Percentiles rank a stretch among this genome's conserved stretches.
Evolutionary conservation across 805 yeast genomes (phyloP).

Genomic region (Tetrapisispora iriomotensis): DNA sequence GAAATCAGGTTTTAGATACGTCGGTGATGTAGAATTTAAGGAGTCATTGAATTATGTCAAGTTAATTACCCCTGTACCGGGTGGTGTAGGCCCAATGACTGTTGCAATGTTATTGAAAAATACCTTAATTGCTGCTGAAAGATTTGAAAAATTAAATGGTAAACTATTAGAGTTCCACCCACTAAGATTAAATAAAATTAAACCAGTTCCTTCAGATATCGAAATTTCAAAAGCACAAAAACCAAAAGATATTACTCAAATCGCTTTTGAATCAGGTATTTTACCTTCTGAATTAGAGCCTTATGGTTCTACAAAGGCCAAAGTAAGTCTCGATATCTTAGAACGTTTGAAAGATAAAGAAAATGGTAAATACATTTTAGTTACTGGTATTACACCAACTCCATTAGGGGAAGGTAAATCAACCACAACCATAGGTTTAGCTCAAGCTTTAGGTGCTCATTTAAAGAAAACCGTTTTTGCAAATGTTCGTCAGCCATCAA

Average conservation of each 20-base stretch:
- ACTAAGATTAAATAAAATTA: slow-evolving; percentile 43
- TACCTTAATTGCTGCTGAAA: slow-evolving; percentile 59
- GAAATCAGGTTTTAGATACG: slow-evolving; percentile 61
- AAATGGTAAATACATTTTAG: slow-evolving; percentile 65
- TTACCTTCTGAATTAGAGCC: slow-evolving; percentile 61
- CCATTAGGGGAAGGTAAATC: slow-evolving; percentile 83
- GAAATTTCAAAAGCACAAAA: slow-evolving; percentile 68
- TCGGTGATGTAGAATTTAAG: slow-evolving; percentile 68
- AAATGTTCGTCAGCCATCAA: slow-evolving; percentile 77
- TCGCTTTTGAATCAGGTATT: slow-evolving; percentile 63
- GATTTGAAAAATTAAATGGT: slow-evolving; percentile 24
- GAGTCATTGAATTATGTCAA: slow-evolving; percentile 33
- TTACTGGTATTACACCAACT: slow-evolving; percentile 79
- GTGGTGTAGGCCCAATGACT: slow-evolving; percentile 91
- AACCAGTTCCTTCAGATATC: slow-evolving; percentile 74
- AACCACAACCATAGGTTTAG: slow-evolving; percentile 74
- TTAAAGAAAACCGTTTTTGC: slow-evolving; percentile 61
- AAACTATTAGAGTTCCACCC: slow-evolving; percentile 34
- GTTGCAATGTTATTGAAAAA: slow-evolving; percentile 73
- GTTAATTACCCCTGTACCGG: slow-evolving; percentile 78
- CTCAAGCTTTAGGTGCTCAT: slow-evolving; percentile 74
- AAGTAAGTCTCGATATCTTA: slow-evolving; percentile 54
- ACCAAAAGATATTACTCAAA: slow-evolving; percentile 59
- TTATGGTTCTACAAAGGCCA: slow-evolving; percentile 69
- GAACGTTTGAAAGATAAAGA: slow-evolving; percentile 49